Evolutionary conservation across 106 monocot genomes (phyloP), one percentile per base, ranked within the genome.

Genomic region (Hemerocallis citrina): DNA sequence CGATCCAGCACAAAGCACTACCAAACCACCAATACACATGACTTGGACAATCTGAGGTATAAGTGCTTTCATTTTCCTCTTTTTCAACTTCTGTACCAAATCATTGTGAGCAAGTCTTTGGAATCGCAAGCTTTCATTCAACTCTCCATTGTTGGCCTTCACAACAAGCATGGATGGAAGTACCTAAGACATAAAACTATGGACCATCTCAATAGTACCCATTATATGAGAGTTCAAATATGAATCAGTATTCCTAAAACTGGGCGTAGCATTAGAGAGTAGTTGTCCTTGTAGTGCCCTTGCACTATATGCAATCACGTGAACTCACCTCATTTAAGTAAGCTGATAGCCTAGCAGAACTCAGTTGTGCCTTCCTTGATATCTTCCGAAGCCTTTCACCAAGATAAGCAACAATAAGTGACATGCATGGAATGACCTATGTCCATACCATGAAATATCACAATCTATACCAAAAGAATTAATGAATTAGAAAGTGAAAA

Each of bases 11-110:
- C 79, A 82, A 20, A 85, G 63, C 48, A 73, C 62, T 32, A 75
- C 29, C 38, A 80, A 59, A 7, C 85, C 93, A 58, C 81, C 82
- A 43, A 85, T 70, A 21, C 65, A 85, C 11, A 78, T 52, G 10
- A 73, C 27, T 34, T 83, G 85, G 29, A 85, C 29, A 27, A 71
- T 44, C 41, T 89, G 82, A 68, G 93, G 93, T 74, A 93, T 74
- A 16, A 93, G 45, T 25, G 79, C 77, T 76, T 89, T 85, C 77
- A 89, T 80, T 63, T 77, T 89, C 77, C 73, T 89, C 73, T 85
- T 89, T 41, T 44, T 72, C 59, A 93, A 48, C 22, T 48, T 68
- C 14, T 60, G 62, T 14, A 52, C 30, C 14, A 81, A 35, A 69
- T 84, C 79, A 77, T 77, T 66, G 52, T 61, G 37, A 2, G 76